A percentile compares a stretch with the other conserved stretches of the same genome.
These are phyloP conservation scores for Naganishia sp. DNA, from an alignment of 1,284 basidiomycete species.

Conservation along the genomic window DNA sequence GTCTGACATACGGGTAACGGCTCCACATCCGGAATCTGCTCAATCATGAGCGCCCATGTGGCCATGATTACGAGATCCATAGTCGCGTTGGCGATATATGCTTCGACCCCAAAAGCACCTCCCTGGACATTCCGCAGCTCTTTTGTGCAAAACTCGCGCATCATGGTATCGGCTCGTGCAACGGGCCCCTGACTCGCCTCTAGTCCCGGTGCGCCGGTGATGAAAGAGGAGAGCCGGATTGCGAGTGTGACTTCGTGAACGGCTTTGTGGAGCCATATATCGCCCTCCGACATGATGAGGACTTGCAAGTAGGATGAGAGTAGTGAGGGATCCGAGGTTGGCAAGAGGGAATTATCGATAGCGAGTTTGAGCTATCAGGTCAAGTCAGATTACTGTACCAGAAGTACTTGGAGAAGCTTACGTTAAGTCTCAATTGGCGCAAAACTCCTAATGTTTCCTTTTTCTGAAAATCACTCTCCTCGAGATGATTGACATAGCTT, in stretches of 20 bases:
- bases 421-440: constrained; percentile 50
- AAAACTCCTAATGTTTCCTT: constrained; percentile 48
- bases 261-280: constrained; percentile 47
- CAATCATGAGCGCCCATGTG: constrained; percentile 46
- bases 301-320: constrained; percentile 54
- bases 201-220: background rate
- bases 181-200: constrained; percentile 39
- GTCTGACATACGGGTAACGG: constrained; percentile 45
- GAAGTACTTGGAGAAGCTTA: constrained; percentile 33
- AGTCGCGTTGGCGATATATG: constrained; percentile 49
- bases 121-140: constrained; percentile 47
- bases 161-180: constrained; percentile 44
- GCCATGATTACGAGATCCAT: constrained; percentile 52
- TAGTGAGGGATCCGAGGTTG: constrained; percentile 43
- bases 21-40: constrained; percentile 41
- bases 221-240: constrained; percentile 18
- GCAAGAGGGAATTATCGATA: constrained; percentile 52
- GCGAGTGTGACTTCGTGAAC: constrained; percentile 47
- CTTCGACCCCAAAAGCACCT: constrained; percentile 39
- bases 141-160: constrained; percentile 50
- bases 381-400: background rate
- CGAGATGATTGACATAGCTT: constrained; percentile 53
- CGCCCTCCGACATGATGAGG: constrained; percentile 55
- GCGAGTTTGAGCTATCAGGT: constrained; percentile 51
- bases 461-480: constrained; percentile 47